Percentiles rank a stretch among this genome's conserved stretches.
Evolutionary conservation across 2,329 filamentous ascomycete species (phyloP).

Genomic region (Colletotrichum plurivorum): DNA sequence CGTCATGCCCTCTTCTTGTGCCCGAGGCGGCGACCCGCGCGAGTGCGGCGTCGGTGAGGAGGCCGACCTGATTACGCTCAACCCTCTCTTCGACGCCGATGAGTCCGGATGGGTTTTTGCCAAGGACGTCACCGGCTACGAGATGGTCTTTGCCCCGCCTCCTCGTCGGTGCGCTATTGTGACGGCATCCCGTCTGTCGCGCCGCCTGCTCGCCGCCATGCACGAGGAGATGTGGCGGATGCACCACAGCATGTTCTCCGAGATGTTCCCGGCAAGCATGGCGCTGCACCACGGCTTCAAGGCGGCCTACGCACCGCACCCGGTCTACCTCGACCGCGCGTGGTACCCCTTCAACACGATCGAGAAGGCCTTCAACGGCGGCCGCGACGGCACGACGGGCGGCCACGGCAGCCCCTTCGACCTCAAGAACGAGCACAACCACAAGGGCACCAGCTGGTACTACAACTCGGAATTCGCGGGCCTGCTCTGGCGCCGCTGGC

Average conservation of each 20-base stretch:
- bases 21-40: slow-evolving; percentile 62
- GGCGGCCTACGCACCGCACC: slow-evolving; percentile 85
- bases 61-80: slow-evolving; percentile 83
- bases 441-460: slow-evolving; percentile 87
- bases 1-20: slow-evolving; percentile 69
- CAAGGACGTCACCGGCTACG: slow-evolving; percentile 79
- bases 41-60: slow-evolving; percentile 79
- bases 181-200: slow-evolving; percentile 77
- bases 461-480: slow-evolving; percentile 85
- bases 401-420: slow-evolving; percentile 78
- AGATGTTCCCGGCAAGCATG: slow-evolving; percentile 82
- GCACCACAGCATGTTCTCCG: slow-evolving; percentile 81
- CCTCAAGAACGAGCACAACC: slow-evolving; percentile 82
- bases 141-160: slow-evolving; percentile 64
- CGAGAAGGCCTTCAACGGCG: slow-evolving; percentile 84
- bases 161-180: slow-evolving; percentile 81
- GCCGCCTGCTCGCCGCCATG: slow-evolving; percentile 78
- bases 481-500: slow-evolving; percentile 85
- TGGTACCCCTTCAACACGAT: slow-evolving; percentile 79
- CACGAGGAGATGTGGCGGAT: slow-evolving; percentile 79
- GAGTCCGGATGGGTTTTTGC: slow-evolving; percentile 81
- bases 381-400: slow-evolving; percentile 75
- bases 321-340: slow-evolving; percentile 82
- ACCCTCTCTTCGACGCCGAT: slow-evolving; percentile 81
- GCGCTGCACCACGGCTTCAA: slow-evolving; percentile 84